Conservation (phyloP, 1,139 yeast species). For the Kodamaea sp. region DNA sequence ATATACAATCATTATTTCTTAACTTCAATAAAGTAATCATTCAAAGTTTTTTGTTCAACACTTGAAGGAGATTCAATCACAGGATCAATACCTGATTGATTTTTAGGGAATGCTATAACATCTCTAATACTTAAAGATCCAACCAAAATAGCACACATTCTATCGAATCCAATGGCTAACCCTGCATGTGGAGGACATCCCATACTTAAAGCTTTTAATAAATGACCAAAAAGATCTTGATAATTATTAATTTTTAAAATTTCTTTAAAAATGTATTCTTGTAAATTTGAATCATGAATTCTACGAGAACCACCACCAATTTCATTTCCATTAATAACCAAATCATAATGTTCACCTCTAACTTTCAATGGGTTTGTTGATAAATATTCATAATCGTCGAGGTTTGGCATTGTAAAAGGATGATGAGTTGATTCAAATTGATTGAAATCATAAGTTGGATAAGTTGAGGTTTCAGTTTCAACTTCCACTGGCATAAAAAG, state of each 20-base stretch:
- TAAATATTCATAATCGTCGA: conserved; percentile 61
- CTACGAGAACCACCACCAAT: conserved; percentile 97
- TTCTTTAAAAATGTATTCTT: conserved; percentile 60
- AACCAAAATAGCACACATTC: conserved; percentile 85
- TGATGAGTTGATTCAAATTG: conserved; percentile 78
- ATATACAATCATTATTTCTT: conserved; percentile 7
- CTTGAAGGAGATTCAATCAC: conserved; percentile 82
- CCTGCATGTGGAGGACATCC: conserved; percentile 99
- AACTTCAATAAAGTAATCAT: conserved; percentile 43
- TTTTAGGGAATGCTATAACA: conserved; percentile 95
- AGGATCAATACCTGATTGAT: conserved; percentile 81
- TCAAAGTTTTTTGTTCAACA: conserved; percentile 49
- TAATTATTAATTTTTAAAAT: conserved; percentile 56
- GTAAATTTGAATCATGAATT: conserved; percentile 80
- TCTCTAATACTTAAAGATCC: conserved; percentile 78
- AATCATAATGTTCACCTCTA: conserved; percentile 91
- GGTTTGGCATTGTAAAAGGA: conserved; percentile 90
- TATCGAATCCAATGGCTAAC: conserved; percentile 88
- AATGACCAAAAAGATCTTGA: conserved; percentile 75
- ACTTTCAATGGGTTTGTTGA: conserved; percentile 57
- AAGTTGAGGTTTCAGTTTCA: conserved; percentile 25
- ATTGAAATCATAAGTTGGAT: conserved; percentile 57
- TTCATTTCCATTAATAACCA: conserved; percentile 92
- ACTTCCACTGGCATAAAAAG: conserved; percentile 71
- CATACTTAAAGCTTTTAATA: conserved; percentile 72